These are phyloP conservation scores for Capsicum rhomboideum DNA, from an alignment of 257 asterid genomes.

Conservation along the genomic window DNA sequence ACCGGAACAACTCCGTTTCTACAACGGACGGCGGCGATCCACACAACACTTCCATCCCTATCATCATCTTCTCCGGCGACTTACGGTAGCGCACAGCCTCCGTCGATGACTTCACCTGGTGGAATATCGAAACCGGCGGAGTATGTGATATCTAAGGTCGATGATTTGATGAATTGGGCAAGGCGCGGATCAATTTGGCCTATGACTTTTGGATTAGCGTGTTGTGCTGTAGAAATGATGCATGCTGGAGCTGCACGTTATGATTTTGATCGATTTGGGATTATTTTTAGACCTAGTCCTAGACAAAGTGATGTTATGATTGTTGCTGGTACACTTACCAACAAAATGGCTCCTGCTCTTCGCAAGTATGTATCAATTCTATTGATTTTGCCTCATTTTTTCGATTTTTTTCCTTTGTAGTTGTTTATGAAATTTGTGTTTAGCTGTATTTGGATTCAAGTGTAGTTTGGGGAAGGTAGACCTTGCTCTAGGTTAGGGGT, in stretches of 20 bases:
- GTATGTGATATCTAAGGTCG: constrained; percentile 87
- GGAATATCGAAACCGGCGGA: constrained; percentile 83
- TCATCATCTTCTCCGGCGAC: constrained; percentile 58
- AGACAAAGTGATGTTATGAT: constrained; percentile 93
- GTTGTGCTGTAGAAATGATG: constrained; percentile 99
- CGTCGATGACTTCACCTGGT: constrained; percentile 61
- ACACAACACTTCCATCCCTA: constrained; percentile 69
- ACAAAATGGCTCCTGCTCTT: constrained; percentile 98
- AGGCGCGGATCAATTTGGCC: constrained; percentile 97
- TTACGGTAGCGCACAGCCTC: constrained; percentile 53
- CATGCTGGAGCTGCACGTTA: constrained; percentile 97
- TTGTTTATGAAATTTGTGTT: neutral
- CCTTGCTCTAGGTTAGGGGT: too few relatives aligned
- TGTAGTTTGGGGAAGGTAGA: too few relatives aligned
- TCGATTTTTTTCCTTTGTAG: neutral
- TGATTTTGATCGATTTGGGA: constrained; percentile 92
- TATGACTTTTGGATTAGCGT: constrained; percentile 93
- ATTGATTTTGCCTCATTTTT: neutral
- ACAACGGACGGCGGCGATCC: constrained; percentile 65
- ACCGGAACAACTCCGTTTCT: constrained; percentile 37
- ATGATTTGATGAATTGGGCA: constrained; percentile 96
- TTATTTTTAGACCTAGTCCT: constrained; percentile 97
- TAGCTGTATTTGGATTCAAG: neutral
- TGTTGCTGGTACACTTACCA: constrained; percentile 87
- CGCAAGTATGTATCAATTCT: constrained; percentile 51